Evolutionary conservation across 2,329 filamentous ascomycete species (phyloP).

Genomic region (Talaromyces sp.): DNA sequence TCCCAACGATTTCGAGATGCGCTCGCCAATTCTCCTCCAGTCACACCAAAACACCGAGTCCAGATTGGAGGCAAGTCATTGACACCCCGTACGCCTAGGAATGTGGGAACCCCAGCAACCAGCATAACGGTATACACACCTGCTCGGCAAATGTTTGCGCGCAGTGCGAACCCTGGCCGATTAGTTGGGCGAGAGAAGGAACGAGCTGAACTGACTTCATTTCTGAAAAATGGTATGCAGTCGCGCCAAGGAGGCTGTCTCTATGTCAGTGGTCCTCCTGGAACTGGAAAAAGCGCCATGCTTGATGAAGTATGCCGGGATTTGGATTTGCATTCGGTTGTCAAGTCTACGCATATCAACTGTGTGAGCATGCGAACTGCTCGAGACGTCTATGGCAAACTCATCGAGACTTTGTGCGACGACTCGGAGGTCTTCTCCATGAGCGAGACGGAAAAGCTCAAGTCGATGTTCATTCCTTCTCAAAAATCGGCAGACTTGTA

Average conservation of each 20-base stretch:
- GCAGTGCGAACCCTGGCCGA: conserved; percentile 66
- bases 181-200: conserved; percentile 72
- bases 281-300: conserved; percentile 94
- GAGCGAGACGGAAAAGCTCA: conserved; percentile 62
- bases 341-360: conserved; percentile 78
- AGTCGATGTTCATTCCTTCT: conserved; percentile 63
- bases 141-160: conserved; percentile 79
- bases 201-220: conserved; percentile 59
- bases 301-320: conserved; percentile 70
- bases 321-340: conserved; percentile 43
- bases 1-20: conserved; percentile 67
- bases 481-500: conserved; percentile 54
- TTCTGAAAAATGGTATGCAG: conserved; percentile 60
- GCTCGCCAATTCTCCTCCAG: conserved; percentile 59
- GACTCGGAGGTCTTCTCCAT: conserved; percentile 58
- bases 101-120: conserved; percentile 60
- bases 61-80: conserved; percentile 68
- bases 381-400: conserved; percentile 73
- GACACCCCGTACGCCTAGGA: conserved; percentile 72
- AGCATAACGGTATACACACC: conserved; percentile 76
- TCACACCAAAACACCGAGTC: conserved; percentile 79
- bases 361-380: conserved; percentile 95
- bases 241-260: conserved; percentile 68
- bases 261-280: conserved; percentile 92
- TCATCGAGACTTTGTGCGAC: conserved; percentile 64